Percentiles rank a stretch among this genome's conserved stretches.
These are phyloP conservation scores for Acacia confusa DNA, from an alignment of 306 rosid species.

Conservation along the genomic window DNA sequence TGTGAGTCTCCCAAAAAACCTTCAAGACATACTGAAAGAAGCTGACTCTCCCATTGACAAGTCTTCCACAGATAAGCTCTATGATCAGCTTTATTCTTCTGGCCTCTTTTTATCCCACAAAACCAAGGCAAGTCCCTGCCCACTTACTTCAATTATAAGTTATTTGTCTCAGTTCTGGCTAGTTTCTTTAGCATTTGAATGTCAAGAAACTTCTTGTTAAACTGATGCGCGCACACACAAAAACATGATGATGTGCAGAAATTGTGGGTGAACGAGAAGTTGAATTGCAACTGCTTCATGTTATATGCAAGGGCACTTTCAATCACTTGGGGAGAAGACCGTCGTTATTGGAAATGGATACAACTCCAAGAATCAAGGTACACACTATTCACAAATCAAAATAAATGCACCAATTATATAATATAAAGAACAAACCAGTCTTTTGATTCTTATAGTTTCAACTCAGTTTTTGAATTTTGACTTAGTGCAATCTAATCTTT, in stretches of 20 bases:
- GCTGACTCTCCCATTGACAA: constrained; percentile 34
- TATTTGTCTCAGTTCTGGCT: too few species aligned
- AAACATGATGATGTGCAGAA: constrained; percentile 29
- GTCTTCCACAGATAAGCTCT: constrained; percentile 31
- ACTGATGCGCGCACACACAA: too few species aligned
- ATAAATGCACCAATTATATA: not conserved
- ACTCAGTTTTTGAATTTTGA: too few species aligned
- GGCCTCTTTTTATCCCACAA: constrained; percentile 38
- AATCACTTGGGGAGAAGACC: constrained; percentile 49
- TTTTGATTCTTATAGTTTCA: not conserved
- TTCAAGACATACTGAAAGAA: constrained; percentile 33
- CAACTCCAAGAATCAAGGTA: constrained; percentile 51
- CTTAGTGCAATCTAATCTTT: not conserved
- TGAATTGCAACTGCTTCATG: constrained; percentile 58
- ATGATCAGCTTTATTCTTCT: constrained; percentile 31
- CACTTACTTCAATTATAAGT: not conserved
- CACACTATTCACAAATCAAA: not conserved
- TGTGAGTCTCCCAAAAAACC: constrained; percentile 17
- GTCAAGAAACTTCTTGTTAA: too few species aligned
- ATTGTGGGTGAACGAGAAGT: constrained; percentile 41
- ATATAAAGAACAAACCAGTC: too few species aligned
- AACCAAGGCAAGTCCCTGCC: constrained; percentile 36
- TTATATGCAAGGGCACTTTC: constrained; percentile 68
- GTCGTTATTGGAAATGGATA: constrained; percentile 29
- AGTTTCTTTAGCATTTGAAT: too few species aligned